These are phyloP conservation scores for Pichia terricola DNA, from an alignment of 1,139 yeast genomes.

Conservation along the genomic window DNA sequence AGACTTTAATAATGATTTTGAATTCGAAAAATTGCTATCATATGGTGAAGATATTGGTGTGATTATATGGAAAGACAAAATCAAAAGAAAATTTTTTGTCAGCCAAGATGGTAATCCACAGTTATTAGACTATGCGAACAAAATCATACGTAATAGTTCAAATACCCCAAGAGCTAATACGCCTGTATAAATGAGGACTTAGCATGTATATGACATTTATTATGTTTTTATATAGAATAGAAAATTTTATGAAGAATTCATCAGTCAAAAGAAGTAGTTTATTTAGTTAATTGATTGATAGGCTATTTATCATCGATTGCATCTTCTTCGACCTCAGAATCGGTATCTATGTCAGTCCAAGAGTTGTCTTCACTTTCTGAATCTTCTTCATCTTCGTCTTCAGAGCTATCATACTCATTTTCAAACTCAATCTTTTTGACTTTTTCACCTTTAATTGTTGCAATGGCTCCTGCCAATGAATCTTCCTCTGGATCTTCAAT, in stretches of 20 bases:
- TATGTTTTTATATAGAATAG: neutral
- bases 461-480: constrained; percentile 56
- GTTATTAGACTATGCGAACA: constrained; percentile 76
- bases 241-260: too few relatives aligned
- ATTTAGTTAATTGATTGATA: too few relatives aligned
- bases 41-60: constrained; percentile 92
- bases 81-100: constrained; percentile 63
- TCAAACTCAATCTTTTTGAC: constrained; percentile 29
- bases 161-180: constrained; percentile 9
- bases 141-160: constrained; percentile 33
- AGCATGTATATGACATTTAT: neutral
- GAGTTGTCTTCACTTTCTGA: constrained; percentile 39
- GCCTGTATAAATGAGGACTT: constrained; percentile 3
- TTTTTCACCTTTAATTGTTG: constrained; percentile 47
- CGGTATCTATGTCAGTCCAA: constrained; percentile 28
- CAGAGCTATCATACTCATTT: constrained; percentile 26
- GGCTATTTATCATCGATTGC: constrained; percentile 4
- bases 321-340: constrained; percentile 26
- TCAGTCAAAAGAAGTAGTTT: neutral
- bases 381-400: constrained; percentile 34
- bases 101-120: constrained; percentile 83
- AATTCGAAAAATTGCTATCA: constrained; percentile 59
- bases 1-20: constrained; percentile 71
- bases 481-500: constrained; percentile 61
- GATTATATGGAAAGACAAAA: constrained; percentile 69